Conservation (phyloP, 495 filamentous ascomycete species). For the Trichoderma reesei region DNA sequence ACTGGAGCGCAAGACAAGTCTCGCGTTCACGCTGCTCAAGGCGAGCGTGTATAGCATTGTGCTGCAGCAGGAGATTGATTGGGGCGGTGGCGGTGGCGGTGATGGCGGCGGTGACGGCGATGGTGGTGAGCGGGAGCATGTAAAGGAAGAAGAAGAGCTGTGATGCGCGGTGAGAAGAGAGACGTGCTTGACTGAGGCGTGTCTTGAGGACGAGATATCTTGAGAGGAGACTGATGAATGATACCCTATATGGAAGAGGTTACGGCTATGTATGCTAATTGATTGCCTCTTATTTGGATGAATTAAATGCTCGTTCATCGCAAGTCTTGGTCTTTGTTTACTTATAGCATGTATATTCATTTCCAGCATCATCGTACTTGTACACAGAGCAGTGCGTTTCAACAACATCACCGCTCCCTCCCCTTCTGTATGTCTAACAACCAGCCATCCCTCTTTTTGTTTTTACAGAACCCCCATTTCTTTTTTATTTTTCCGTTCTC, state of each 20-base stretch:
- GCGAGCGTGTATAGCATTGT: constrained; percentile 98
- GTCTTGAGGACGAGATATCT: too few species aligned
- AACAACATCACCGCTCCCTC: background rate
- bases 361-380: background rate
- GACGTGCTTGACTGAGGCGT: background rate
- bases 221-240: constrained; percentile 9
- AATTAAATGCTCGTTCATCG: background rate
- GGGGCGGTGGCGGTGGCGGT: constrained; percentile 35
- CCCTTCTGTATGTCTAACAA: background rate
- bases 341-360: constrained; percentile 4
- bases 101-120: background rate
- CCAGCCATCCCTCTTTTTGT: background rate
- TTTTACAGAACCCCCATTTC: background rate
- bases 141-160: background rate
- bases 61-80: constrained; percentile 85
- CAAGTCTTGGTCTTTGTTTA: background rate
- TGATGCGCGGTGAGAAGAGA: background rate
- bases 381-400: constrained; percentile 2
- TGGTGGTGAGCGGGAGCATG: background rate
- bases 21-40: constrained; percentile 92
- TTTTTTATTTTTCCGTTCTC: background rate
- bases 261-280: background rate
- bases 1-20: constrained; percentile 84
- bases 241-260: background rate
- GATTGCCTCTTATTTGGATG: background rate